Percentiles rank a stretch among this genome's conserved stretches.
Conservation (phyloP, 345 rosid species). For the Cardamine resedifolia region DNA sequence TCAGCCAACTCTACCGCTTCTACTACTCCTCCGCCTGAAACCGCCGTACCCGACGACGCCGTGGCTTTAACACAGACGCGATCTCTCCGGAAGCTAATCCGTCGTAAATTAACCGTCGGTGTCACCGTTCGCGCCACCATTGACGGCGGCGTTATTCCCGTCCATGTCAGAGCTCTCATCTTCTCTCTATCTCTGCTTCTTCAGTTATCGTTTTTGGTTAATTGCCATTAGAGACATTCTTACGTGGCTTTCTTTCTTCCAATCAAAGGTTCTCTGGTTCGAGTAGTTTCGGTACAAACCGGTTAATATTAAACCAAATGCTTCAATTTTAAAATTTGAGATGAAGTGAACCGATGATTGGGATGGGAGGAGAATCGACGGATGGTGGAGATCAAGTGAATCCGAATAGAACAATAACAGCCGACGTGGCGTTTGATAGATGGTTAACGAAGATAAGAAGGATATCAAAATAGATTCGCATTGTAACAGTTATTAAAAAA, state of each 20-base stretch:
- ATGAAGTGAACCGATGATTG: not conserved
- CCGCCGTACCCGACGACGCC: constrained; percentile 3
- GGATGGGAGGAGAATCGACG: not conserved
- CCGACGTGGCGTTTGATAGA: not conserved
- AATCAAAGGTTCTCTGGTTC: too few relatives aligned
- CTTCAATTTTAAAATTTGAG: not conserved
- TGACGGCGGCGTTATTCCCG: constrained; percentile 20
- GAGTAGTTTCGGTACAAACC: constrained; percentile 21
- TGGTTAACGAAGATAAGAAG: constrained; percentile 3
- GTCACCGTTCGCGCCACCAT: not conserved
- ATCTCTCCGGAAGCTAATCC: constrained; percentile 1
- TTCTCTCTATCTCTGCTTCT: not conserved
- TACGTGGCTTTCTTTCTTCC: constrained; percentile 25
- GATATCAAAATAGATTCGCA: not conserved
- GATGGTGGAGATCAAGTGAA: not conserved
- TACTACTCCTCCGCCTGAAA: constrained; percentile 34
- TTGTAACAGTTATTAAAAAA: not conserved
- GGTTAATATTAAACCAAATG: constrained; percentile 16
- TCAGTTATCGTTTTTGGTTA: constrained; percentile 10
- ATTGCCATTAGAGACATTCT: constrained; percentile 10
- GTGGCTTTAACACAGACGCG: constrained; percentile 25
- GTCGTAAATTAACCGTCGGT: not conserved
- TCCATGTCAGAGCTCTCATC: constrained; percentile 43
- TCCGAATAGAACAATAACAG: not conserved
- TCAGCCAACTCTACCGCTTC: constrained; percentile 47